Evolutionary conservation across 2,329 filamentous ascomycete species (phyloP).

Genomic region (Clonostachys rosea): DNA sequence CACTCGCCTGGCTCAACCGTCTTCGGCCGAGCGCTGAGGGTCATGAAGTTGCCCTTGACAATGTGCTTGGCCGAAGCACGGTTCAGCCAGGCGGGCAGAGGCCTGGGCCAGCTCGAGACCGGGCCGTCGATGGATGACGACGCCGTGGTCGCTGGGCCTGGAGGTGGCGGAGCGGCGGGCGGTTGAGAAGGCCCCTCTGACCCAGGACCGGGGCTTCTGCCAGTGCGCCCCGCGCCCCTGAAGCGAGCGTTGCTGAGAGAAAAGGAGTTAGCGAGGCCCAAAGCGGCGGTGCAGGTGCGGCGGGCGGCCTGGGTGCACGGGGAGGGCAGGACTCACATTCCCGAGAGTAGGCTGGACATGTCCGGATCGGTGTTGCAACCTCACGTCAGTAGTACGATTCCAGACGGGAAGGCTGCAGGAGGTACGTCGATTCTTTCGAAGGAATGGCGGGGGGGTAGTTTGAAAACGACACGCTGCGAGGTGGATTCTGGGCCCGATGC

Average conservation of each 20-base stretch:
- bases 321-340: slow-evolving; percentile 37
- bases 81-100: slow-evolving; percentile 70
- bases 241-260: slow-evolving; percentile 41
- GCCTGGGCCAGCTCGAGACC: slow-evolving; percentile 41
- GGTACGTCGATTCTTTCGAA: no score
- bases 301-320: not conserved
- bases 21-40: slow-evolving; percentile 88
- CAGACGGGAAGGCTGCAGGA: no score
- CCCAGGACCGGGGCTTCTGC: slow-evolving; percentile 26
- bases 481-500: no score
- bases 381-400: no score
- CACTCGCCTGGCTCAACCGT: slow-evolving; percentile 94
- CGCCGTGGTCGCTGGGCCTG: slow-evolving; percentile 21
- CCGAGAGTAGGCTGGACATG: slow-evolving; percentile 48
- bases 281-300: not conserved
- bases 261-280: not conserved
- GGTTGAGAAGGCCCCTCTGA: slow-evolving; percentile 18
- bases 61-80: slow-evolving; percentile 77
- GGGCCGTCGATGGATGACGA: not conserved
- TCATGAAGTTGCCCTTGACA: slow-evolving; percentile 97
- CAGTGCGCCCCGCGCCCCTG: slow-evolving; percentile 23
- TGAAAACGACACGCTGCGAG: no score
- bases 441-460: no score
- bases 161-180: slow-evolving; percentile 11
- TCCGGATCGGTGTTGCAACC: no score